Evolutionary conservation across 257 asterid genomes (phyloP).

Genomic region (Solanum bulbocastanum): DNA sequence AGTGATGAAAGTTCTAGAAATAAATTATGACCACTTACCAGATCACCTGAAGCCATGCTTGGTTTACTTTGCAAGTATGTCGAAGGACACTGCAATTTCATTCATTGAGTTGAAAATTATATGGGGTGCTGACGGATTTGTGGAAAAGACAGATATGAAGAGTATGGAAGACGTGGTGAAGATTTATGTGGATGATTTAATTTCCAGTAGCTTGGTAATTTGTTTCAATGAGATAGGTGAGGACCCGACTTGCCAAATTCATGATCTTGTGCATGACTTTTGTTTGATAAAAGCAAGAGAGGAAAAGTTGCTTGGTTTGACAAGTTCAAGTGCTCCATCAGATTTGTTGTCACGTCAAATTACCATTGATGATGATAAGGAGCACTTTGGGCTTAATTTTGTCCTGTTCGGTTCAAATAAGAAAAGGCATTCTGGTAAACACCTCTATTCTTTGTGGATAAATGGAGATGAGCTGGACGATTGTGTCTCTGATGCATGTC

Average conservation of each 20-base stretch:
- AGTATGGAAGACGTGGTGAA: background rate
- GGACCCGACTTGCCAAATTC: background rate
- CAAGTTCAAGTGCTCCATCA: background rate
- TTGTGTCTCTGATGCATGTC: accelerated
- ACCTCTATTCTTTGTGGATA: background rate
- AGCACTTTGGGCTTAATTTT: background rate
- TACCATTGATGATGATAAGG: accelerated
- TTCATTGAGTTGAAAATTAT: background rate
- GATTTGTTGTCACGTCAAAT: background rate
- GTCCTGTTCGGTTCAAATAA: background rate
- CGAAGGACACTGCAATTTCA: background rate
- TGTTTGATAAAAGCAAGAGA: slow-evolving; percentile 12
- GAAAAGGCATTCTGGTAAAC: background rate
- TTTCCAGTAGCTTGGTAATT: slow-evolving; percentile 10
- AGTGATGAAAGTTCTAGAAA: slow-evolving; percentile 2
- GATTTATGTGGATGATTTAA: slow-evolving; percentile 7
- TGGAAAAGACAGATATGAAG: background rate
- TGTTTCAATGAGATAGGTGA: slow-evolving; percentile 2
- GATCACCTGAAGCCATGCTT: slow-evolving; percentile 13
- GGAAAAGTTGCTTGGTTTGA: background rate
- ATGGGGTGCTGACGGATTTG: slow-evolving; percentile 22
- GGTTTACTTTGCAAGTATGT: slow-evolving; percentile 9
- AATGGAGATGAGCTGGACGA: background rate
- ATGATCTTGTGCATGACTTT: slow-evolving; percentile 11
- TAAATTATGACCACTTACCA: slow-evolving; percentile 17